phyloP scores from a whole-genome alignment of 257 asterid genomes.

The Ilex asprella region DNA sequence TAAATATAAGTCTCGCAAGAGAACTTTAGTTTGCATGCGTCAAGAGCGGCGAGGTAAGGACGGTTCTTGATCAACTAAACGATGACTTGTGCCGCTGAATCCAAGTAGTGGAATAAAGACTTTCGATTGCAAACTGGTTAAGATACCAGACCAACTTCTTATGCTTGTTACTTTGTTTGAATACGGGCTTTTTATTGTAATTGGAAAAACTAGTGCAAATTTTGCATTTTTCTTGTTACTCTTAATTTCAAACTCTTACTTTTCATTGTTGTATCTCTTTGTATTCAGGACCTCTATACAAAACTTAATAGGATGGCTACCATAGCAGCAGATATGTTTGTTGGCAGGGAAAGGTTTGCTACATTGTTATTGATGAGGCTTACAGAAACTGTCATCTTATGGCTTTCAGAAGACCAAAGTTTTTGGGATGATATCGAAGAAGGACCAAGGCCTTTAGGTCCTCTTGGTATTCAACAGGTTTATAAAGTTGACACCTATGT shows the following conservation, averaged over 20 bases:
- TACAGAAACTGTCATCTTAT: slow-evolving; percentile 87
- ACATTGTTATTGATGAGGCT: slow-evolving; percentile 89
- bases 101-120: no score
- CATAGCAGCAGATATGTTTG: slow-evolving; percentile 90
- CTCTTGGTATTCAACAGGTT: slow-evolving; percentile 93
- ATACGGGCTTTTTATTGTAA: no score
- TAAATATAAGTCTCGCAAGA: no score
- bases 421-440: slow-evolving; percentile 91
- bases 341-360: slow-evolving; percentile 95
- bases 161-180: no score
- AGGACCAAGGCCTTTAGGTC: slow-evolving; percentile 84
- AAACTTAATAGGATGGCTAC: slow-evolving; percentile 85
- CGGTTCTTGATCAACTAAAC: no score
- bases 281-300: slow-evolving; percentile 75
- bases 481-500: slow-evolving; percentile 16
- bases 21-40: no score
- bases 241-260: not conserved
- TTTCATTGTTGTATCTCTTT: slow-evolving; percentile 4
- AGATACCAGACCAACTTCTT: no score
- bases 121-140: no score
- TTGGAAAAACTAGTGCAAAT: no score
- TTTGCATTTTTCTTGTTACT: no score
- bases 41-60: no score
- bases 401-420: slow-evolving; percentile 94
- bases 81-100: no score